These are phyloP conservation scores for Viola pubescens DNA, from an alignment of 441 rosid genomes.

Conservation along the genomic window DNA sequence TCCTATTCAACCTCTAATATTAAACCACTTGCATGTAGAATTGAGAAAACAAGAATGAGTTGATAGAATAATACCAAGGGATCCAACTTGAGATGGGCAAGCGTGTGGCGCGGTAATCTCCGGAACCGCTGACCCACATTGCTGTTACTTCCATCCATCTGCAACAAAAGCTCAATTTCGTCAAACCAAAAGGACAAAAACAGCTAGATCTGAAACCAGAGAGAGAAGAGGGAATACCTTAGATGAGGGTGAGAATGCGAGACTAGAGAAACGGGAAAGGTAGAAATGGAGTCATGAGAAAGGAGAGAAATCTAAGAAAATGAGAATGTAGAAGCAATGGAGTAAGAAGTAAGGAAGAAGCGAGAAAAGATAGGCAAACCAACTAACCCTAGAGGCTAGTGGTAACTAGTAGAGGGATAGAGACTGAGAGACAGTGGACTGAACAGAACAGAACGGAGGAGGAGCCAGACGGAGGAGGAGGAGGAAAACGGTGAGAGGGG, in stretches of 20 bases:
- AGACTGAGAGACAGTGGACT: not conserved
- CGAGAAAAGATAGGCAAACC: too few relatives aligned
- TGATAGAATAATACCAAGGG: constrained; percentile 42
- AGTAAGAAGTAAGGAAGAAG: too few relatives aligned
- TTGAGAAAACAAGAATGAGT: not conserved
- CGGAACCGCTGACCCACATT: constrained; percentile 68
- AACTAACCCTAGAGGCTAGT: too few relatives aligned
- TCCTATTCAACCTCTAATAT: not conserved
- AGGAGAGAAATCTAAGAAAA: too few relatives aligned
- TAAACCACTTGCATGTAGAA: not conserved
- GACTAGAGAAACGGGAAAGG: too few relatives aligned
- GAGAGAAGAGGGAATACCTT: too few relatives aligned
- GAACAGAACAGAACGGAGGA: not conserved
- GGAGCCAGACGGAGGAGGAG: too few relatives aligned
- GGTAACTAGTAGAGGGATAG: not conserved
- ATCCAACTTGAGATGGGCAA: constrained; percentile 68
- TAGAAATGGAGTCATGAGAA: too few relatives aligned
- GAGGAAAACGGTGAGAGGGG: not conserved
- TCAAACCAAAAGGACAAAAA: not conserved
- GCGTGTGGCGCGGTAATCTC: constrained; percentile 58
- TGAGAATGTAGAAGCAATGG: too few relatives aligned
- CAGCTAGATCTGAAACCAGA: constrained; percentile 6
- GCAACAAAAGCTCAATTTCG: not conserved
- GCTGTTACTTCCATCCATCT: constrained; percentile 20
- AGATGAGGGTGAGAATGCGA: too few relatives aligned